Base-by-base conservation (phyloP, 1,284 basidiomycete species). In the Apiotrichum siamense region DNA sequence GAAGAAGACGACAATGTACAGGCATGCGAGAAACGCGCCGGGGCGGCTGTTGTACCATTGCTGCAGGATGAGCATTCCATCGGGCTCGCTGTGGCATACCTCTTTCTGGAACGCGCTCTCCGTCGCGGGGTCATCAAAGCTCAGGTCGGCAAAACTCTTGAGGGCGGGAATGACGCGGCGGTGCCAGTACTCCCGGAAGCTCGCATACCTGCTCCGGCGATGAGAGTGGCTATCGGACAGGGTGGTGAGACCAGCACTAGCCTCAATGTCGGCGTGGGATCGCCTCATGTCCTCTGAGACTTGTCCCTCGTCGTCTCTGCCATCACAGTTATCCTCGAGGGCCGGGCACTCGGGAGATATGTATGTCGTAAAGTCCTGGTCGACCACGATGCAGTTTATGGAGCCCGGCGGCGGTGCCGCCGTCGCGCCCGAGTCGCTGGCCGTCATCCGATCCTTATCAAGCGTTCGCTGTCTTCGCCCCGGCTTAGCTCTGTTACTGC, bases 131-230 rank as follows among this genome's bases (percentile, higher is more conserved):
- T 75, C 73, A 1, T 67, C 59, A 47, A 69, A 75, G 20, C 57
- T 62, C 20, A 64, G 66, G 44, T 74, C 66, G 49, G 65, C 55
- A 50, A 72, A 74, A 51, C 72, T 65, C 33, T n/a, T 15, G 2
- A 54, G 27, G 1, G 50, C 40, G 20, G 11, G 4, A 11, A 21
- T 10, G 11, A 43, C 9, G 4, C 25, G n/a, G 12, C 24, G 25
- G 25, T 12, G n/a, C 35, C 33, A 37, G 6, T 7, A n/a, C 5
- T 4, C 12, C 18, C 41, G 10, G 3, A 21, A 2, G 26, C 40
- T 29, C 26, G 26, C 26, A 12, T 5, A 17, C 23, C 3, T 25
- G 3, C 38, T 9, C 11, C 23, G 13, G 5, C 23, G 38, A 2
- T 6, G 38, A 4, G 38, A 39, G 15, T 21, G 24, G 23, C 23